Evolutionary conservation across 176 grass and related monocot species (phyloP), one percentile per base, ranked within the genome.

Genomic region (Ensete glaucum): DNA sequence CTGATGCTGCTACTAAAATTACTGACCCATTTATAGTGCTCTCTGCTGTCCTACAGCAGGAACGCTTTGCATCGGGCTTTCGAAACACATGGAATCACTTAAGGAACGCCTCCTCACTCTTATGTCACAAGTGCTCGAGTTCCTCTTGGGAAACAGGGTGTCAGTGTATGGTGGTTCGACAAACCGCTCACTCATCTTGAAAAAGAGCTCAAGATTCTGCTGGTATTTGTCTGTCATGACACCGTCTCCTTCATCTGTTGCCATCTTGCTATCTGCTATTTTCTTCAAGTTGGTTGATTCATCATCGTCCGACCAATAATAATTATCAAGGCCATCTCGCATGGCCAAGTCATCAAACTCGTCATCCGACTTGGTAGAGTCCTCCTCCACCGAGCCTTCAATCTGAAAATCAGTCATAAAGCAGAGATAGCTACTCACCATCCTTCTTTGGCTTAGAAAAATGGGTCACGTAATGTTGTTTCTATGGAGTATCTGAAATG

Each of bases 321-420:
- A 84, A 2, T 85, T 87, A 27, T 78, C 84, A 75, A 79, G 76
- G 56, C 70, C 88, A 19, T 93, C 90, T 74, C 56, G 82, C 88
- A 98, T 84, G 13, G 95, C 90, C 56, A 99, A 81, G 62, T 99
- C 95, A 2, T 94, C 90, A 3, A 87, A 94, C 50, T 99, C 90
- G 76, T 99, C 95, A 3, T 99, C 95, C 0, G 90, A 91, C 56
- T 91, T 99, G 67, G 88, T 87, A 2, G 85, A 99, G 82, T 86
- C 56, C 60, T 99, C 95, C 2, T 99, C 95, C 1, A 99, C 95
- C 15, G 95, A 99, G 13, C 95, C 94, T 70, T 94, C 90, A 57
- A 94, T 87, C 90, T 99, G 85, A 64, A 77, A 25, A 27, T 15
- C 26, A 64, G 5, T 23, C 55, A 64, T 2, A 11, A 21, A 11